These are phyloP conservation scores for Pleurotus citrinopileatus DNA, from an alignment of 768 basidiomycete genomes.

Conservation along the genomic window DNA sequence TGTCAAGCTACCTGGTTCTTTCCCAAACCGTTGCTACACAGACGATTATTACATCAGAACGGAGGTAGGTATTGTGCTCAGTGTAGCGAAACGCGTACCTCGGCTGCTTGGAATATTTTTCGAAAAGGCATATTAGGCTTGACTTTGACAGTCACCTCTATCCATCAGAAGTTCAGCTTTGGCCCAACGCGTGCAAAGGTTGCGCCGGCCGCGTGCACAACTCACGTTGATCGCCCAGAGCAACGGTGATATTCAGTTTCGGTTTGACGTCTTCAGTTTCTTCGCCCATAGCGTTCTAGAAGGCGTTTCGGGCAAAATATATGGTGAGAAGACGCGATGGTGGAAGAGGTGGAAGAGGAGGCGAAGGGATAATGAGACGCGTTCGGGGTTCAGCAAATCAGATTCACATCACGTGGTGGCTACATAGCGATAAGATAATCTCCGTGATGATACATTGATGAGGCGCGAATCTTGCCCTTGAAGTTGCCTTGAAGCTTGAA, in stretches of 20 bases:
- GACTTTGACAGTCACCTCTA: conserved; percentile 69
- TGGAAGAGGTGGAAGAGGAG: too few relatives aligned
- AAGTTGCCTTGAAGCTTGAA: too few relatives aligned
- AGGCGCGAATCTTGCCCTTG: too few relatives aligned
- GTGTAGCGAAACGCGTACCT: conserved; percentile 36
- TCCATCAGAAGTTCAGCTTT: conserved; percentile 1
- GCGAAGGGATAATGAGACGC: too few relatives aligned
- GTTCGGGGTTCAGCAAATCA: too few relatives aligned
- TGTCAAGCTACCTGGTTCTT: conserved; percentile 44
- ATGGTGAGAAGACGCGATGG: too few relatives aligned
- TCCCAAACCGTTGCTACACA: conserved; percentile 53
- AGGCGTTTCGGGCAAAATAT: background rate
- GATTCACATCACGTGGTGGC: too few relatives aligned
- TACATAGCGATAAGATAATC: too few relatives aligned
- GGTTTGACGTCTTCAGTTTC: conserved; percentile 64
- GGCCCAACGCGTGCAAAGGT: background rate
- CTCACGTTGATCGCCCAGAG: conserved; percentile 52
- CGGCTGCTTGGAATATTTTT: conserved; percentile 67
- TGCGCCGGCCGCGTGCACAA: background rate
- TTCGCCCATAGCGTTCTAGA: conserved; percentile 37
- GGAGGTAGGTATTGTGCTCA: background rate
- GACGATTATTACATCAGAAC: conserved; percentile 6
- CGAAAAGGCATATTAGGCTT: conserved; percentile 59
- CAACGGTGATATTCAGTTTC: conserved; percentile 61
- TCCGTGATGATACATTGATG: too few relatives aligned